Evolutionary conservation across 2,329 filamentous ascomycete genomes (phyloP), one percentile per base, ranked within the genome.

Genomic region (Colletotrichum caudatum): DNA sequence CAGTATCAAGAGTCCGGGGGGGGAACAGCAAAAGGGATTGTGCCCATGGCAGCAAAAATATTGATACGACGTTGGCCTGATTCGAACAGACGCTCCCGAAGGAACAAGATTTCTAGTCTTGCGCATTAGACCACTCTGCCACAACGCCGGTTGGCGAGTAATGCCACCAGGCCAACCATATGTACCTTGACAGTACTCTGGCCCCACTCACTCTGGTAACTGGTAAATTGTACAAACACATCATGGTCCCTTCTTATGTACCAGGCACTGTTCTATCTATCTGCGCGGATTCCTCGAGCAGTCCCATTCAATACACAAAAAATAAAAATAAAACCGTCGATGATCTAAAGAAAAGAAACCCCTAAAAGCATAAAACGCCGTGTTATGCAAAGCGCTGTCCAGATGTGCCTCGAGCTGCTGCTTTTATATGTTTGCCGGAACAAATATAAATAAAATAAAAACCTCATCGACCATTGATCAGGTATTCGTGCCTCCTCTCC

Each of bases 41-140:
- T 11, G 50, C 5, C 26, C 29, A 29, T 4, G 9, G 16, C 2
- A 7, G 16, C 23, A 33, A 33, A 5, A 11, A 26, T n/a, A n/a
- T n/a, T n/a, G n/a, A 1, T 2, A 14, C 69, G 69, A 71, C 65
- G 64, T 71, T 71, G 69, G 69, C 69, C 69, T 71, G 69, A 71
- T 71, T 71, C 64, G 64, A 69, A 69, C 65, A 69, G 68, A 71
- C 64, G 68, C 68, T 71, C 68, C 68, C 68, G 68, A 71, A 67
- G 68, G 68, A 67, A 71, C 64, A 71, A 71, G 64, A 68, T 71
- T 71, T 71, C 68, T 71, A 71, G 68, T 68, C 68, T 68, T 71
- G 68, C 68, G 68, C 68, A 71, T 71, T 71, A 71, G 68, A 71
- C 68, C 68, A 71, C 68, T 71, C 68, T 71, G 68, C 68, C 68